Base-by-base conservation (phyloP, 1,284 basidiomycete species). In the Ganoderma lingzhi region DNA sequence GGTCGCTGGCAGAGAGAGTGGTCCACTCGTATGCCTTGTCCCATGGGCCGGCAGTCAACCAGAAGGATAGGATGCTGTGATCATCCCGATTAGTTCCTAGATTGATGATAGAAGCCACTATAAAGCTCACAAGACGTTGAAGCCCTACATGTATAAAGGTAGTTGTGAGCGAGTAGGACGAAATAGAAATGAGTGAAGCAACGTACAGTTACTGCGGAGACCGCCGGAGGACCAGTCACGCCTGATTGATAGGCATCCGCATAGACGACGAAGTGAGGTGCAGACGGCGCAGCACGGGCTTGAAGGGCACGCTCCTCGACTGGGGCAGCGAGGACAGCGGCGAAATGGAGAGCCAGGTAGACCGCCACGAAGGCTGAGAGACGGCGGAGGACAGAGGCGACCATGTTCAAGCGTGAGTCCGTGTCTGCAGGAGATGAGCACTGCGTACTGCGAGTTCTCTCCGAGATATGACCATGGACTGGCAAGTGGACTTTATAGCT, bases 11-110 rank as follows among this genome's bases (percentile, higher is more conserved):
- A 19, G 77, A 77, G 14, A 87, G 72, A 6, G 73, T 62, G 23
- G 78, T 76, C 85, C 85, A 86, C 65, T 78, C 80, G 19, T 80
- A 71, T 5, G 84, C 85, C 74, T 84, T 82, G 72, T 87, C 86
- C 66, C 76, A 82, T 8, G 86, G 73, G 5, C 86, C 86, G 23
- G 79, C 80, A 5, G 76, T 73, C 14, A 85, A 68, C 63, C 82
- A 76, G 79, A 87, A 87, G 0, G 84, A 83, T 0, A 86, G 75
- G 0, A 80, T 76, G 71, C 85, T 85, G 23, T 28, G 23, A 59
- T 5, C 0, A n/a, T 60, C 19, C 65, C 41, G 5, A n/a, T 39
- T 23, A 39, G 23, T 64, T 30, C 60, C 32, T 53, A 28, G 5
- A 5, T n/a, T 28, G 42, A 60, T 39, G 19, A 23, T 15, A n/a